Evolutionary conservation across 2,329 filamentous ascomycete genomes (phyloP).

Genomic region (Seiridium unicorne): DNA sequence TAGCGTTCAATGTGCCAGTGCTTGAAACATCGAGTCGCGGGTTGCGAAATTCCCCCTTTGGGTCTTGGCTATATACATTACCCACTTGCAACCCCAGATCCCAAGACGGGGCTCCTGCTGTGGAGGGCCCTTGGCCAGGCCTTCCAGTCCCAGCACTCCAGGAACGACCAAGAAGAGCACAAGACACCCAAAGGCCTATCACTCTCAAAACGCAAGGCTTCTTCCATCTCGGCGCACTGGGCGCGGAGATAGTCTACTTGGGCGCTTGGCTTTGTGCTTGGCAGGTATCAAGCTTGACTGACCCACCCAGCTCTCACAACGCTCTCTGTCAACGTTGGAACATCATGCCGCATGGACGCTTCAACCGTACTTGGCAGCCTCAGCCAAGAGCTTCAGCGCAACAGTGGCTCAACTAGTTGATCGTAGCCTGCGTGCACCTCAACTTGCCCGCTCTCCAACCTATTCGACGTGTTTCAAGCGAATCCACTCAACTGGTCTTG

Average conservation of each 20-base stretch:
- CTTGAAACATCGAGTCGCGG: conserved; percentile 1
- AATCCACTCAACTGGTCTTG: conserved; percentile 6
- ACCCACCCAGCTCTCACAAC: conserved; percentile 28
- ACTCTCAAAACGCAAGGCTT: conserved; percentile 3
- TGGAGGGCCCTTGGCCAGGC: background rate
- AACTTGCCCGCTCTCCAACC: conserved; percentile 14
- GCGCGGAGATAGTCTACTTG: background rate
- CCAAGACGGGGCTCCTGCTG: background rate
- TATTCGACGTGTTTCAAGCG: conserved; percentile 17
- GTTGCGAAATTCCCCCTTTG: conserved; percentile 4
- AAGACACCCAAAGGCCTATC: conserved; percentile 2
- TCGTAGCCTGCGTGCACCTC: conserved; percentile 9
- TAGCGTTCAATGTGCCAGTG: background rate
- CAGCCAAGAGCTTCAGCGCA: conserved; percentile 26
- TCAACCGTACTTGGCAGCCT: conserved; percentile 26
- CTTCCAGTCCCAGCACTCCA: background rate
- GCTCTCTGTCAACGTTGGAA: conserved; percentile 8
- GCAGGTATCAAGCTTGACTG: conserved; percentile 13
- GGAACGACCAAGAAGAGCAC: background rate
- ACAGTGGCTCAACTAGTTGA: conserved; percentile 15
- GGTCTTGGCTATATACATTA: conserved; percentile 1
- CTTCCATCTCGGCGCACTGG: conserved; percentile 3
- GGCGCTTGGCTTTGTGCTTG: conserved; percentile 6
- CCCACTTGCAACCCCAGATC: background rate
- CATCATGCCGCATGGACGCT: conserved; percentile 25